Evolutionary conservation across 306 rosid genomes (phyloP).

Genomic region (Prunus campanulata): DNA sequence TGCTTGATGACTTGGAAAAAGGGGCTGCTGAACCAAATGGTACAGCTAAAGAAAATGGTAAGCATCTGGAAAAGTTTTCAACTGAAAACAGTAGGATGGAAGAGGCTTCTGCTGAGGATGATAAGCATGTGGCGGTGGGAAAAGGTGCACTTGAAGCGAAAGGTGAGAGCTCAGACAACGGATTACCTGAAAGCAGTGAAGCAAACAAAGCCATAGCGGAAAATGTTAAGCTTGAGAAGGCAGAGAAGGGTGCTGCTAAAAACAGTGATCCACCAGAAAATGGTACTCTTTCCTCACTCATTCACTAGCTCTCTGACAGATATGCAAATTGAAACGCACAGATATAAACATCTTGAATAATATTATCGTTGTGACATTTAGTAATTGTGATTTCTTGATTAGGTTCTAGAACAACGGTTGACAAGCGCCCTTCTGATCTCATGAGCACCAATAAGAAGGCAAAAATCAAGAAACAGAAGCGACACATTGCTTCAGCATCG

Average conservation of each 20-base stretch:
- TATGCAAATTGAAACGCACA: neutral
- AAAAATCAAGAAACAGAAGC: conserved; percentile 42
- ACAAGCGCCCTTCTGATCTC: conserved; percentile 23
- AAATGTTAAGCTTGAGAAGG: neutral
- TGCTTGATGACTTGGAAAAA: conserved; percentile 50
- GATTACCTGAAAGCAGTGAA: neutral
- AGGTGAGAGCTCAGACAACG: neutral
- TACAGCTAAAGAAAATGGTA: neutral
- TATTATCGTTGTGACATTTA: neutral
- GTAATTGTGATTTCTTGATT: conserved; percentile 15
- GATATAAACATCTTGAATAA: neutral
- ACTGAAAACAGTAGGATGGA: conserved; percentile 1
- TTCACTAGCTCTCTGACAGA: neutral
- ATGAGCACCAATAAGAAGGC: conserved; percentile 22
- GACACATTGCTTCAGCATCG: conserved; percentile 82
- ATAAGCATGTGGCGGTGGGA: conserved; percentile 17
- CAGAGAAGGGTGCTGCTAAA: conserved; percentile 3
- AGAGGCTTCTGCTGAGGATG: neutral
- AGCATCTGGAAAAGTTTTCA: neutral
- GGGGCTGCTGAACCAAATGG: conserved; percentile 31
- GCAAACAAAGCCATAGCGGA: neutral
- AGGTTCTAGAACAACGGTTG: conserved; percentile 28
- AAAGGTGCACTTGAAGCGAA: conserved; percentile 18
- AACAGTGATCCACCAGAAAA: conserved; percentile 15
- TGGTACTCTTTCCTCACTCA: conserved; percentile 25